Conservation (phyloP, 805 yeast genomes). For the Ogataea ganodermae region DNA sequence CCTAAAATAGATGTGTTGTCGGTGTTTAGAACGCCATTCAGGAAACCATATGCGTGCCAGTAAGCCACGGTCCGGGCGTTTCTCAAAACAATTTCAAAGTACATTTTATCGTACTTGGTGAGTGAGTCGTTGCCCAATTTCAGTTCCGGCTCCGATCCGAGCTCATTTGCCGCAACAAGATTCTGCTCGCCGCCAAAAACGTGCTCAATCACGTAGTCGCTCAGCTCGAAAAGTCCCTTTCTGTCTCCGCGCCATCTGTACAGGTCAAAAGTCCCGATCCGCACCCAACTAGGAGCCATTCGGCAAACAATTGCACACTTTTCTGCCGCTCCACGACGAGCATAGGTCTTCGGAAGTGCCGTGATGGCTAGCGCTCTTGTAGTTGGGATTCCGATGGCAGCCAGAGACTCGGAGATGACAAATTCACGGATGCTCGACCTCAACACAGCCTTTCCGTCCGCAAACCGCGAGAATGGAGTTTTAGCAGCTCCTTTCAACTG, state of each 20-base stretch:
- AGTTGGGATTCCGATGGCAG: slow-evolving; percentile 82
- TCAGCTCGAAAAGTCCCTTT: slow-evolving; percentile 56
- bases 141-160: slow-evolving; percentile 34
- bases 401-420: slow-evolving; percentile 75
- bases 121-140: slow-evolving; percentile 34
- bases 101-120: slow-evolving; percentile 70
- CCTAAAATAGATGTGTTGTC: slow-evolving; percentile 94
- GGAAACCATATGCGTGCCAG: slow-evolving; percentile 90
- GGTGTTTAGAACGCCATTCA: slow-evolving; percentile 93
- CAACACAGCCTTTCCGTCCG: slow-evolving; percentile 93
- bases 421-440: slow-evolving; percentile 89
- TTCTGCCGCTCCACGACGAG: slow-evolving; percentile 71
- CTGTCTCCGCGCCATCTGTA: slow-evolving; percentile 74
- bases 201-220: slow-evolving; percentile 72
- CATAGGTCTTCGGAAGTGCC: slow-evolving; percentile 70
- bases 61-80: slow-evolving; percentile 78
- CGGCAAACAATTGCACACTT: slow-evolving; percentile 84
- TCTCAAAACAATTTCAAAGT: slow-evolving; percentile 64
- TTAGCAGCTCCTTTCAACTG: slow-evolving; percentile 92
- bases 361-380: slow-evolving; percentile 81
- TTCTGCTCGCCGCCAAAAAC: slow-evolving; percentile 47
- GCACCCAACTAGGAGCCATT: slow-evolving; percentile 82
- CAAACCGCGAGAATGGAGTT: slow-evolving; percentile 92
- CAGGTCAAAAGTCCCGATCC: slow-evolving; percentile 87
- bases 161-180: slow-evolving; percentile 32